Percentiles rank a stretch among this genome's conserved stretches.
Conservation (phyloP, 225 moss, liverwort and hornwort genomes). For the Thuidium tamariscinum region DNA sequence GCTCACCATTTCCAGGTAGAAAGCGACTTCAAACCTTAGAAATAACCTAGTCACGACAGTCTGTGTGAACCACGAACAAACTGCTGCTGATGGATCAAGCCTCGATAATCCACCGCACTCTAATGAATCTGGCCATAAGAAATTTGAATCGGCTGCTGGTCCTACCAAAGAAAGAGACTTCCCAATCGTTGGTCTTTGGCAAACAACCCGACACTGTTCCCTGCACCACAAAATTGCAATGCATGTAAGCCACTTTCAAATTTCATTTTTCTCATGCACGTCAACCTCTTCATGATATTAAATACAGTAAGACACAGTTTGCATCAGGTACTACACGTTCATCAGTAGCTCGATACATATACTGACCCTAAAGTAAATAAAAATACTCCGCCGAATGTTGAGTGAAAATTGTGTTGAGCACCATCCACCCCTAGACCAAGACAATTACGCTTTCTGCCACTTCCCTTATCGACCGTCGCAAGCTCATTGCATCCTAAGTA, state of each 20-base stretch:
- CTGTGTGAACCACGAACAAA: neutral
- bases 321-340: neutral
- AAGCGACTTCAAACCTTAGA: neutral
- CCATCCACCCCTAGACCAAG: neutral
- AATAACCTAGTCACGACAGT: neutral
- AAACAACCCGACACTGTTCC: neutral
- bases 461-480: neutral
- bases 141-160: neutral
- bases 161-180: neutral
- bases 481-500: neutral
- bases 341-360: neutral
- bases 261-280: neutral
- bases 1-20: constrained; percentile 30
- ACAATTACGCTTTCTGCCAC: neutral
- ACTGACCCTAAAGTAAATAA: neutral
- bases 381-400: neutral
- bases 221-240: neutral
- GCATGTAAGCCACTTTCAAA: neutral
- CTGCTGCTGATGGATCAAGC: neutral
- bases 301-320: neutral
- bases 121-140: neutral
- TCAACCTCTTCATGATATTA: neutral
- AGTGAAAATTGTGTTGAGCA: neutral
- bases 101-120: neutral
- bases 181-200: neutral